These are phyloP conservation scores for Schizochytrium sp. DNA, from an alignment of 108 stramenopile species.

Conservation along the genomic window DNA sequence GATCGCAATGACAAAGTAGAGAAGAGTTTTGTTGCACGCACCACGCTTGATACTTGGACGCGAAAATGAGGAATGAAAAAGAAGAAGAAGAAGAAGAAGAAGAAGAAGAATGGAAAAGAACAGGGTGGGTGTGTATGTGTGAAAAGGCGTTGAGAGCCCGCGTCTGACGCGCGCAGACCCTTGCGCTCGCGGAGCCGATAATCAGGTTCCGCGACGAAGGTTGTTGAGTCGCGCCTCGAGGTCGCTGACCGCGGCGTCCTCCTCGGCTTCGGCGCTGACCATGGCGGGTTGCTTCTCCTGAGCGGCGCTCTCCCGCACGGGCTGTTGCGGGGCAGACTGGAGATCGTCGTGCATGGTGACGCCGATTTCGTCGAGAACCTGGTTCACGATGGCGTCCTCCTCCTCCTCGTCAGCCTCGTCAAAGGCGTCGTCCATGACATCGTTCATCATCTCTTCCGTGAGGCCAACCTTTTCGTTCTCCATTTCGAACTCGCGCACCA, in stretches of 20 bases:
- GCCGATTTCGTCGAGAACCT: constrained; percentile 47
- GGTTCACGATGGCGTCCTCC: constrained; percentile 40
- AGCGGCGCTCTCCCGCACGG: constrained; percentile 22
- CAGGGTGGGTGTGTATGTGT: no score
- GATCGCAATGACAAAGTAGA: no score
- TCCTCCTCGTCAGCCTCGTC: constrained; percentile 51
- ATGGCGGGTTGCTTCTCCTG: constrained; percentile 19
- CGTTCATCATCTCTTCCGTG: constrained; percentile 45
- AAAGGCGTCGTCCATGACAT: constrained; percentile 49
- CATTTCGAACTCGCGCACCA: constrained; percentile 41
- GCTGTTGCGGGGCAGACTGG: constrained; percentile 24
- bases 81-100: no score
- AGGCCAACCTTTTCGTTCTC: constrained; percentile 44
- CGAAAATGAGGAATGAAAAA: no score
- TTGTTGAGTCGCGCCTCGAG: constrained; percentile 50
- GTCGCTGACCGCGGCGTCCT: constrained; percentile 41
- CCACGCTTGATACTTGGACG: no score
- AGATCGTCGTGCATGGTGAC: constrained; percentile 33
- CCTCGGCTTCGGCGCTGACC: constrained; percentile 27
- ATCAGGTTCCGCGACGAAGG: constrained; percentile 32
- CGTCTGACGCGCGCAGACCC: no score
- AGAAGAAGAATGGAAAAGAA: no score
- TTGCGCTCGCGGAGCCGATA: no score
- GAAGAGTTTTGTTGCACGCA: no score
- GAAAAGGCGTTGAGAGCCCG: no score